These are phyloP conservation scores for Tetraselmis striata DNA, from an alignment of 139 green algal genomes.

Conservation along the genomic window DNA sequence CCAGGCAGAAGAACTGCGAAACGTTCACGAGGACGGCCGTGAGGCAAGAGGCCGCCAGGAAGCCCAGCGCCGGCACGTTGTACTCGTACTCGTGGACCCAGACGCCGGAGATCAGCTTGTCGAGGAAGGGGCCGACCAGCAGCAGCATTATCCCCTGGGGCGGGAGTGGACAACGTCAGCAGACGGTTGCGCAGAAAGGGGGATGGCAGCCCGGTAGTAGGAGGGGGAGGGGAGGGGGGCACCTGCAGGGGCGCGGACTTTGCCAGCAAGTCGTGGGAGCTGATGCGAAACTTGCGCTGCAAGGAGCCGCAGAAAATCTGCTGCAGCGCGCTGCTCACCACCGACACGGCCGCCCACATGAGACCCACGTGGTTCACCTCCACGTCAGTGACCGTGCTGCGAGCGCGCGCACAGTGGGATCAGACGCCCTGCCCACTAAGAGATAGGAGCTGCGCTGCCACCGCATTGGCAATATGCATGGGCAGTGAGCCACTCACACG, in stretches of 20 bases:
- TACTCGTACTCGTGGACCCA: constrained; percentile 63
- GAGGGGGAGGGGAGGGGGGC: neutral
- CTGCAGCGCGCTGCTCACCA: constrained; percentile 80
- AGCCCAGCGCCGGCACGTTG: constrained; percentile 31
- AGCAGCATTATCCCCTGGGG: constrained; percentile 62
- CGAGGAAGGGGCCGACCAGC: constrained; percentile 63
- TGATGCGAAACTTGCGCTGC: constrained; percentile 72
- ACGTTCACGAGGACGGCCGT: constrained; percentile 84
- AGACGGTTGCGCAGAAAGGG: no score
- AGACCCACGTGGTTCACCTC: constrained; percentile 58
- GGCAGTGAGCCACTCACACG: constrained; percentile 72
- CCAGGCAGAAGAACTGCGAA: constrained; percentile 89
- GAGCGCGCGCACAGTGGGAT: neutral
- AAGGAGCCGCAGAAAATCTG: constrained; percentile 86
- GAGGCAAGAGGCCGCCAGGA: constrained; percentile 57
- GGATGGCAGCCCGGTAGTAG: neutral
- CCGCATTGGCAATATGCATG: no score
- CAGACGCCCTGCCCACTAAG: neutral
- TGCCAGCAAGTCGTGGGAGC: constrained; percentile 72
- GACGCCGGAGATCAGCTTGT: constrained; percentile 44
- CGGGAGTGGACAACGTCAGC: neutral
- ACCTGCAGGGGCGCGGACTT: constrained; percentile 79
- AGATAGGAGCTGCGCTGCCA: no score
- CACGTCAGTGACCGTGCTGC: constrained; percentile 76
- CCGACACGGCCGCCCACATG: constrained; percentile 64